Evolutionary conservation across 108 stramenopile genomes (phyloP).

Genomic region (Pseudonitzschia delicatissima): DNA sequence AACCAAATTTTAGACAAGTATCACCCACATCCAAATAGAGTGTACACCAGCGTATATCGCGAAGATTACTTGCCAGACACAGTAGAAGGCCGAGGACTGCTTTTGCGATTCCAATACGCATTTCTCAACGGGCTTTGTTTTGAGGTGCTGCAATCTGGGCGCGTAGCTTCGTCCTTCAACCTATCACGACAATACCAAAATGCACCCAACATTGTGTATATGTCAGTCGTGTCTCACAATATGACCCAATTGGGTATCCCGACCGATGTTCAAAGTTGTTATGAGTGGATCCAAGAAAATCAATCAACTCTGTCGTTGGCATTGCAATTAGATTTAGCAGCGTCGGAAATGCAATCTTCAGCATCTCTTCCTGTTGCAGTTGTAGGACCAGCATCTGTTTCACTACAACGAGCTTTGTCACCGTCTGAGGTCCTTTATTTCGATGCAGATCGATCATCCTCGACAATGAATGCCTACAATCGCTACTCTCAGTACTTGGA

Average conservation of each 20-base stretch:
- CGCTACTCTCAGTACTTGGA: background rate
- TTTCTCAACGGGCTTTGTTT: conserved; percentile 34
- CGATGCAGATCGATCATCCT: background rate
- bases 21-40: background rate
- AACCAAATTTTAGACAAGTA: background rate
- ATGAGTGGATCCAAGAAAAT: background rate
- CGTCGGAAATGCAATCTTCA: too few relatives aligned
- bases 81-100: conserved; percentile 21
- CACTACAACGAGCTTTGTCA: too few relatives aligned
- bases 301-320: background rate
- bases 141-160: conserved; percentile 17
- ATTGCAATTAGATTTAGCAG: too few relatives aligned
- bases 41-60: background rate
- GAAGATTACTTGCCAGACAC: conserved; percentile 36
- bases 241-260: background rate
- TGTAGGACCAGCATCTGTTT: too few relatives aligned
- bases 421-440: background rate
- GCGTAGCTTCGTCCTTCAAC: background rate
- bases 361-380: too few relatives aligned
- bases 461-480: background rate
- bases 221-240: background rate
- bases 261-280: background rate
- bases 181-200: too few relatives aligned
- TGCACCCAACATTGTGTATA: background rate
- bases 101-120: conserved; percentile 34